Conservation (phyloP, 2,329 filamentous ascomycete genomes). For the Metarhizium guizhouense region DNA sequence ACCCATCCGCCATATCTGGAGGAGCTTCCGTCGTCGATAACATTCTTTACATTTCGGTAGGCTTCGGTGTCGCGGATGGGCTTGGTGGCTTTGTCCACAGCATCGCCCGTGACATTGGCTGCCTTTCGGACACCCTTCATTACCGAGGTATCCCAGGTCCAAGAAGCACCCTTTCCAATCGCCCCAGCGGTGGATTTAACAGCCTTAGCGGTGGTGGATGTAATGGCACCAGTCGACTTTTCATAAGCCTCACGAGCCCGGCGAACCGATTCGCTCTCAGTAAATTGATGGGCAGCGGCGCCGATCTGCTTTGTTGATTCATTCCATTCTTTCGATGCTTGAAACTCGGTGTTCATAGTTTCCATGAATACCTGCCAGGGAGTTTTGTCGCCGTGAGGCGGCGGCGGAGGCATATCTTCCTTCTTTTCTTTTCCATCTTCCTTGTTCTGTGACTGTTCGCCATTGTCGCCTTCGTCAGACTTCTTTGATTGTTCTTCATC, state of each 20-base stretch:
- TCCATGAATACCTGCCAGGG: constrained; percentile 99
- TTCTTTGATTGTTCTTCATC: constrained; percentile 37
- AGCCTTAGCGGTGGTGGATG: constrained; percentile 67
- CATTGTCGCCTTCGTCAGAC: constrained; percentile 27
- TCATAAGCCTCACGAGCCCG: constrained; percentile 80
- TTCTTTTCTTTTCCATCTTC: constrained; percentile 50
- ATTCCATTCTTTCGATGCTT: constrained; percentile 98
- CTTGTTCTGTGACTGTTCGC: constrained; percentile 37
- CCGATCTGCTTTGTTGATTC: constrained; percentile 94
- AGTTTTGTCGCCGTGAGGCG: constrained; percentile 96
- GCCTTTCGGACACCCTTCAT: constrained; percentile 86
- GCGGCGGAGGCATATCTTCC: constrained; percentile 70
- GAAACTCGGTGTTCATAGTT: constrained; percentile 89
- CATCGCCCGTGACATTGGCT: constrained; percentile 76
- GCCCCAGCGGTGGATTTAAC: constrained; percentile 78
- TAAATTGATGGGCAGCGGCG: constrained; percentile 81
- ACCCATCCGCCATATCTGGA: constrained; percentile 94
- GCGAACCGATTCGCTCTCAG: constrained; percentile 85
- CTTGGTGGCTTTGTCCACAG: constrained; percentile 87
- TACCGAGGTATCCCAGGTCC: constrained; percentile 94
- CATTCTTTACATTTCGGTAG: constrained; percentile 89
- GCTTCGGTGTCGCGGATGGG: constrained; percentile 91
- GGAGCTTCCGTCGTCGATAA: constrained; percentile 94
- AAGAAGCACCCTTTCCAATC: constrained; percentile 83
- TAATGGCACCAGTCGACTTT: constrained; percentile 74